Base-by-base conservation (phyloP, 768 basidiomycete genomes). In the Pleurotus tuber-regium region DNA sequence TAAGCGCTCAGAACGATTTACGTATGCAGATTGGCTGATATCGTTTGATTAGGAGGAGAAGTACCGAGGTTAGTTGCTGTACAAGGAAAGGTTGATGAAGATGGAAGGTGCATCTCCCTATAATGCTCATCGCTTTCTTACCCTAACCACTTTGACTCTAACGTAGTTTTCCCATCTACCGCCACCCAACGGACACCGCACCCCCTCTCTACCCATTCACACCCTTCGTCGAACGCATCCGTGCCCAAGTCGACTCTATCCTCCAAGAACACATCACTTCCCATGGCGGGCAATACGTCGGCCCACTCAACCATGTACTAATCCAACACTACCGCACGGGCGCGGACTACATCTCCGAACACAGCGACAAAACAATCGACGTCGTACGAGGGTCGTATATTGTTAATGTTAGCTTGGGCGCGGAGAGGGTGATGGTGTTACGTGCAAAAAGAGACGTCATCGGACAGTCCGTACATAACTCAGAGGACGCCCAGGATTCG, bases 321-420 rank as follows among this genome's bases (percentile, higher is more conserved):
- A 89, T 92, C 43, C 90, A 92, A 60, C 76, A 81, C 62, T 92
- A 92, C 62, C 87, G 89, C 51, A 77, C 75, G 10, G 90, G 89
- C 4, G 80, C 78, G 24, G 90, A 92, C 66, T 87, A 85, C 66
- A 92, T 92, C 55, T 90, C 89, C 0, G 89, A 91, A 58, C 89
- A 92, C 64, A 87, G 87, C 0, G 89, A 92, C 66, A 92, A 92
- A 69, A 92, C 89, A 4, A 78, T 92, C 57, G 90, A 92, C 63
- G 79, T 92, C 56, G 80, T 85, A 3, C 79, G 75, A 11, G 84
- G 82, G 26, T 87, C 88, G 5, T 82, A 73, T 49, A 86, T 92
- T 56, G 87, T 89, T 54, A 92, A 92, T 53, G 84, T 92, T 55
- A 88, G 86, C 59, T 71, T 92, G 11, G 89, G 89, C 4, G 88